phyloP scores from a whole-genome alignment of 768 basidiomycete species.

The Suillus variegatus region DNA sequence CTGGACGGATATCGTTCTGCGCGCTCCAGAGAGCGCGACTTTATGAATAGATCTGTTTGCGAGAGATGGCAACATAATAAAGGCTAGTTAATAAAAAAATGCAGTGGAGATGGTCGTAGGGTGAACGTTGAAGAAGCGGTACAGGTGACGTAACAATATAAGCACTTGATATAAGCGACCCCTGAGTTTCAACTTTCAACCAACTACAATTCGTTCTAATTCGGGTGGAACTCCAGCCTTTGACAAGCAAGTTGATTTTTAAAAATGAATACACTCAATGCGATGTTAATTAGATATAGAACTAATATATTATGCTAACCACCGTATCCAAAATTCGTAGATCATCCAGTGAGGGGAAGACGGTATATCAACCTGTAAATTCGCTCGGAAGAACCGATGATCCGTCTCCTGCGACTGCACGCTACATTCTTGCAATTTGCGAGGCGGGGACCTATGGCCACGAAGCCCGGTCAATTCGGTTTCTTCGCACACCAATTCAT shows the following conservation, averaged over 20 bases:
- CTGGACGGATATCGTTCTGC: constrained; percentile 65
- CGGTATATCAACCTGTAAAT: constrained; percentile 25
- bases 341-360: constrained; percentile 35
- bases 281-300: neutral
- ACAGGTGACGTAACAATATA: neutral
- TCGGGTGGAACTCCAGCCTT: neutral
- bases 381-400: constrained; percentile 32
- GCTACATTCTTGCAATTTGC: constrained; percentile 25
- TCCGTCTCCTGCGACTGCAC: constrained; percentile 18
- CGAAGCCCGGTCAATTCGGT: neutral
- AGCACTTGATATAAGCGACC: neutral
- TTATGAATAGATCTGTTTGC: constrained; percentile 18
- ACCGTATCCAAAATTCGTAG: constrained; percentile 43
- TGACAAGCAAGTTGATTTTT: neutral
- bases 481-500: neutral
- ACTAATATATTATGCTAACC: neutral
- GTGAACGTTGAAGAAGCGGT: neutral
- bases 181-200: constrained; percentile 6
- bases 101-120: neutral
- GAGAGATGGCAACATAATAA: constrained; percentile 25
- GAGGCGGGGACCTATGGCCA: neutral
- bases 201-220: neutral
- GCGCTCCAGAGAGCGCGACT: constrained; percentile 26
- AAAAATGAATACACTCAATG: neutral
- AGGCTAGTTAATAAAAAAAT: neutral